These are phyloP conservation scores for Trypanosoma mega DNA, from an alignment of 208 protist species.

Conservation along the genomic window DNA sequence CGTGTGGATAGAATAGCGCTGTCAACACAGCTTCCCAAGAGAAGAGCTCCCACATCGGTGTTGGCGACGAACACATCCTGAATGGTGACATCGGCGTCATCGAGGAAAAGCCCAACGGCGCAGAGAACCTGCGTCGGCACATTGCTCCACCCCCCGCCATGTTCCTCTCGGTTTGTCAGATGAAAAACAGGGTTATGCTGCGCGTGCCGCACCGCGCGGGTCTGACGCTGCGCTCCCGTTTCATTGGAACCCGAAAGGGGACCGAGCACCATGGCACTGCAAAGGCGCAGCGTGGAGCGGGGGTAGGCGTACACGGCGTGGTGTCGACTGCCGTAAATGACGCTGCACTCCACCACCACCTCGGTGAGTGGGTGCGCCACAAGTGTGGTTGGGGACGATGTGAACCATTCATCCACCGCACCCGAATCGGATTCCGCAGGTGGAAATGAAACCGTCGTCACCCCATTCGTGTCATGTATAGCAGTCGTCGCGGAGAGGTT, in stretches of 20 bases:
- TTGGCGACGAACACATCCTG: constrained; percentile 67
- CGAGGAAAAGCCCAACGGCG: constrained; percentile 63
- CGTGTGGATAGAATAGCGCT: constrained; percentile 34
- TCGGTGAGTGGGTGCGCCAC: constrained; percentile 56
- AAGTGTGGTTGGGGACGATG: constrained; percentile 43
- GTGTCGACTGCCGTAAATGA: constrained; percentile 60
- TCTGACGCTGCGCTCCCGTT: constrained; percentile 26
- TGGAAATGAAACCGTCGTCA: constrained; percentile 4
- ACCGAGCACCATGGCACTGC: constrained; percentile 53
- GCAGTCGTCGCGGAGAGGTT: background rate
- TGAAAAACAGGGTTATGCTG: constrained; percentile 13
- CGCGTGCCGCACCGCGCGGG: constrained; percentile 27
- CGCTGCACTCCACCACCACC: constrained; percentile 44
- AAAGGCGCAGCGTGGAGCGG: constrained; percentile 38
- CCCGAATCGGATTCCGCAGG: too few species aligned
- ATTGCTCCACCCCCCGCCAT: constrained; percentile 25
- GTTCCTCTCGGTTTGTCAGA: constrained; percentile 1
- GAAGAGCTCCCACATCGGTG: constrained; percentile 49
- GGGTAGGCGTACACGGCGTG: constrained; percentile 80
- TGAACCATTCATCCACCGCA: too few species aligned
- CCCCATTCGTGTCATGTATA: background rate
- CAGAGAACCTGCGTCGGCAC: constrained; percentile 34
- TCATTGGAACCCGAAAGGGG: constrained; percentile 23
- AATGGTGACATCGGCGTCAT: constrained; percentile 69
- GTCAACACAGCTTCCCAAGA: constrained; percentile 50